Evolutionary conservation across 495 filamentous ascomycete genomes (phyloP), one percentile per base, ranked within the genome.

Genomic region (Penicillium maclennaniae): DNA sequence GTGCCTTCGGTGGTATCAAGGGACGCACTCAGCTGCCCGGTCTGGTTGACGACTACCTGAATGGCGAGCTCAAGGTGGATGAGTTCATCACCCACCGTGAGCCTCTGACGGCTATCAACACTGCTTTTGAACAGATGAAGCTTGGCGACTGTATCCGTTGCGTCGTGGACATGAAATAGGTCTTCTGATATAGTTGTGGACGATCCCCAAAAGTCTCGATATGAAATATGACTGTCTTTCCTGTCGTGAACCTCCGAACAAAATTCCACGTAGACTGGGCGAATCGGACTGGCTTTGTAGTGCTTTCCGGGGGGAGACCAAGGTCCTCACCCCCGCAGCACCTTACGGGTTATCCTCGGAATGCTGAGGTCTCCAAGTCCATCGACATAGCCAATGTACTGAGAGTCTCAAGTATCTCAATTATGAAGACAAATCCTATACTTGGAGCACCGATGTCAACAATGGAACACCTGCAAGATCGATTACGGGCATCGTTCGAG

Each of bases 81-180:
- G 93, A 98, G 78, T 97, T 97, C 79, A 97, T 98, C 74, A 98
- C 93, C 26, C 95, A 98, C 78, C 86, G 93, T 41, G 87, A 95
- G 80, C 74, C 76, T 7, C 78, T 98, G 43, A 65, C 67, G 21
- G 79, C 84, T 45, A 97, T 98, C 75, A 97, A 96, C 79, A 77
- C 76, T 17, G 92, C 91, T 10, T 98, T 98, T 57, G 81, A 88
- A 45, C 81, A 86, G 70, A 98, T 98, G 93, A 96, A 96, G 81
- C 76, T 82, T 47, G 93, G 93, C 37, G 91, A 97, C 68, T 98
- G 93, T 71, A 92, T 98, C 59, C 86, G 93, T 43, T 96, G 88
- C 55, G 95, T 88, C 7, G 76, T 81, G 26, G 71, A 80, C 47
- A 73, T 72, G 66, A 67, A 67, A 59, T 67, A 67, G 40, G 54